Evolutionary conservation across 2,329 filamentous ascomycete genomes (phyloP).

Genomic region (Alternaria panax): DNA sequence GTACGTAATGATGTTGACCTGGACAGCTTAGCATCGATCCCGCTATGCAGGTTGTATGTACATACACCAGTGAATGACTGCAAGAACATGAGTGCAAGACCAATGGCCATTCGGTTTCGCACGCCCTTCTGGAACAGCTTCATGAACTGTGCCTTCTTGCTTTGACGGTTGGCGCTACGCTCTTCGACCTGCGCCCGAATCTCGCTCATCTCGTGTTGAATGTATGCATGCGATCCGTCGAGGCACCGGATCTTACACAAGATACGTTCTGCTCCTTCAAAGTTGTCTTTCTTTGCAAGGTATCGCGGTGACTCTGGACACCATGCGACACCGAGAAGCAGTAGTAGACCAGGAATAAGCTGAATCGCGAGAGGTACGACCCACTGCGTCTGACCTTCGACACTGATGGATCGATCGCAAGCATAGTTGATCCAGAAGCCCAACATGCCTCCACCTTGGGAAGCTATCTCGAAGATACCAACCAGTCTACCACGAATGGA

Average conservation of each 20-base stretch:
- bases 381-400: constrained; percentile 63
- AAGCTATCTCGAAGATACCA: constrained; percentile 72
- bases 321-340: constrained; percentile 47
- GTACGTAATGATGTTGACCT: constrained; percentile 48
- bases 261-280: constrained; percentile 52
- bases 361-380: constrained; percentile 65
- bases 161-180: constrained; percentile 38
- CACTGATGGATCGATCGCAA: constrained; percentile 52
- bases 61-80: constrained; percentile 47
- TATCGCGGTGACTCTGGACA: constrained; percentile 50
- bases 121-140: constrained; percentile 51
- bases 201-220: constrained; percentile 60
- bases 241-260: constrained; percentile 57
- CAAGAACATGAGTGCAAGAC: constrained; percentile 49
- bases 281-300: constrained; percentile 38
- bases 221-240: constrained; percentile 50
- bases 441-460: constrained; percentile 65
- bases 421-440: constrained; percentile 56
- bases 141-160: constrained; percentile 42
- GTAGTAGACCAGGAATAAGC: constrained; percentile 51
- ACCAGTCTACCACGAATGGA: constrained; percentile 70
- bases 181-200: constrained; percentile 51
- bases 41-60: not conserved
- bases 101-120: constrained; percentile 50
- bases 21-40: constrained; percentile 7